Percentiles rank a stretch among this genome's conserved stretches.
These are phyloP conservation scores for Comarum palustre DNA, from an alignment of 306 rosid genomes.

Conservation along the genomic window DNA sequence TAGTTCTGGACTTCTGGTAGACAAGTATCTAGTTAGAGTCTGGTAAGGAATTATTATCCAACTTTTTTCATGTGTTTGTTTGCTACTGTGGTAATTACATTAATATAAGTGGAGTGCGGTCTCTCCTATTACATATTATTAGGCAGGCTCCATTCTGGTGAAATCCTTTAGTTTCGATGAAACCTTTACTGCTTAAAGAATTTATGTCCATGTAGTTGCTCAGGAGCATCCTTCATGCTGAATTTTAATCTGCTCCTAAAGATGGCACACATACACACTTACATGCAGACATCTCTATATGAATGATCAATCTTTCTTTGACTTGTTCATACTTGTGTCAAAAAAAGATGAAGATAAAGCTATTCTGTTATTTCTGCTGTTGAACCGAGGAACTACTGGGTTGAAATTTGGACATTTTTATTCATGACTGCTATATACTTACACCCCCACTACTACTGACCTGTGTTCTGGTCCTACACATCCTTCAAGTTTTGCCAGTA, in stretches of 20 bases:
- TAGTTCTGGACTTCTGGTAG: too few species aligned
- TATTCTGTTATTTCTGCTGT: not conserved
- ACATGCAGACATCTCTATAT: not conserved
- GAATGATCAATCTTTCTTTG: not conserved
- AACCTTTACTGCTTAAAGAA: not conserved
- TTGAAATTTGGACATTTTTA: not conserved
- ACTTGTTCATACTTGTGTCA: not conserved
- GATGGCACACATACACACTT: not conserved
- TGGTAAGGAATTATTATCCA: not conserved
- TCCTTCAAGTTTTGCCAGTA: not conserved
- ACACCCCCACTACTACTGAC: not conserved
- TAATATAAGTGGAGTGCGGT: not conserved
- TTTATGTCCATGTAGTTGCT: not conserved
- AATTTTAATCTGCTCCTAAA: not conserved
- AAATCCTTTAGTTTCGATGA: not conserved
- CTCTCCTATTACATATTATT: not conserved
- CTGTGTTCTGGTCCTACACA: not conserved
- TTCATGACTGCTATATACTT: not conserved
- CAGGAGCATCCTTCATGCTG: not conserved
- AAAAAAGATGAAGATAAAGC: not conserved
- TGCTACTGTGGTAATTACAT: not conserved
- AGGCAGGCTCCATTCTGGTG: not conserved
- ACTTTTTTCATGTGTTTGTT: not conserved
- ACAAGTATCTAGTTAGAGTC: not conserved
- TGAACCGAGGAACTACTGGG: not conserved